A percentile compares a stretch with the other conserved stretches of the same genome.
These are phyloP conservation scores for Phaeotremella skinneri DNA, from an alignment of 768 basidiomycete species.

Conservation along the genomic window DNA sequence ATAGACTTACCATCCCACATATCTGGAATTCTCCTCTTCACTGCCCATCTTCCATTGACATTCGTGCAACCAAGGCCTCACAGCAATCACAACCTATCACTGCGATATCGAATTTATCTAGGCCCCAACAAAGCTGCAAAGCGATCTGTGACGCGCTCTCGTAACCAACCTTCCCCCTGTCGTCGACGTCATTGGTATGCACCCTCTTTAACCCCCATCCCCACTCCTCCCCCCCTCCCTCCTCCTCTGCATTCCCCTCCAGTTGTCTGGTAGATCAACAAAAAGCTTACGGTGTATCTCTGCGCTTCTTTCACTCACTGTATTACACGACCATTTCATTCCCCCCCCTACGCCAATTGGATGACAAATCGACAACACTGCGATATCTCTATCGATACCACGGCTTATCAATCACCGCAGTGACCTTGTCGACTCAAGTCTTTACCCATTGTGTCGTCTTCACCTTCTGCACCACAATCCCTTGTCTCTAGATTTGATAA, in stretches of 20 bases:
- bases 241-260: too few relatives aligned
- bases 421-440: neutral
- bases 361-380: neutral
- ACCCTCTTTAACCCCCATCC: neutral
- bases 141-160: neutral
- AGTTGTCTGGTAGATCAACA: too few relatives aligned
- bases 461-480: neutral
- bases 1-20: too few relatives aligned
- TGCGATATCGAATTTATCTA: too few relatives aligned
- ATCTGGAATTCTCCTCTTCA: too few relatives aligned
- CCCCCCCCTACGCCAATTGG: neutral
- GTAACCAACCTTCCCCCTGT: neutral
- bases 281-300: too few relatives aligned
- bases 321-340: neutral
- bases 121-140: neutral
- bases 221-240: neutral
- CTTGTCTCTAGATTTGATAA: too few relatives aligned
- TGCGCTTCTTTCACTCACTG: neutral
- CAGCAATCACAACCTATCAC: too few relatives aligned
- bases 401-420: conserved; percentile 1
- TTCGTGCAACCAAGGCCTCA: too few relatives aligned
- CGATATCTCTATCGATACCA: neutral
- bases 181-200: neutral
- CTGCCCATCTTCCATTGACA: too few relatives aligned
- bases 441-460: neutral